A percentile compares a stretch with the other conserved stretches of the same genome.
These are phyloP conservation scores for Trichothecium sympodiale DNA, from an alignment of 2,329 filamentous ascomycete species.

Conservation along the genomic window DNA sequence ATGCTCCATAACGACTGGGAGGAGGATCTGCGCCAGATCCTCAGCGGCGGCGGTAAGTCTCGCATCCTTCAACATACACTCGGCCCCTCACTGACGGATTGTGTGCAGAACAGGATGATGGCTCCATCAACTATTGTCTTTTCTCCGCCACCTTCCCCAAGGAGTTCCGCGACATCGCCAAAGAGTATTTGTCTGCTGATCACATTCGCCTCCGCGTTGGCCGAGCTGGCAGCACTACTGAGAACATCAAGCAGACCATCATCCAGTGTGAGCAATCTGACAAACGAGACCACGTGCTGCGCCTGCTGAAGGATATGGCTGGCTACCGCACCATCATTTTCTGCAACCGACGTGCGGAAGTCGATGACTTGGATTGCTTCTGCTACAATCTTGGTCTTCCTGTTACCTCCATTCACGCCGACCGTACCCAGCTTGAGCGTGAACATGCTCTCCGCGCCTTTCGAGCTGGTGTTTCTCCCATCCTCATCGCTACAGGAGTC, in stretches of 20 bases:
- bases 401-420: conserved; percentile 77
- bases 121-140: conserved; percentile 60
- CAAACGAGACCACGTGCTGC: conserved; percentile 63
- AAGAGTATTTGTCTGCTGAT: conserved; percentile 60
- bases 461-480: conserved; percentile 60
- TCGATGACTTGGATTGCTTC: conserved; percentile 80
- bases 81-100: conserved; percentile 12
- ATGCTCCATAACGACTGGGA: conserved; percentile 75
- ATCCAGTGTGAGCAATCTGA: conserved; percentile 50
- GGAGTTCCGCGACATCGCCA: conserved; percentile 63
- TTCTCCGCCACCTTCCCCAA: conserved; percentile 95
- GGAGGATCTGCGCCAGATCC: conserved; percentile 61
- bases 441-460: conserved; percentile 87
- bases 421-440: conserved; percentile 80
- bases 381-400: conserved; percentile 72
- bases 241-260: conserved; percentile 72
- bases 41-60: conserved; percentile 66
- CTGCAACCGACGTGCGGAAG: conserved; percentile 68
- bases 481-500: conserved; percentile 79
- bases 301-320: conserved; percentile 58
- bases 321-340: conserved; percentile 81
- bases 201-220: conserved; percentile 78
- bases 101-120: conserved; percentile 60
- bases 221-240: conserved; percentile 70
- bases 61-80: conserved; percentile 4